A percentile compares a stretch with the other conserved stretches of the same genome.
These are phyloP conservation scores for Hypoxylon sp. DNA, from an alignment of 2,329 filamentous ascomycete genomes.

Conservation along the genomic window DNA sequence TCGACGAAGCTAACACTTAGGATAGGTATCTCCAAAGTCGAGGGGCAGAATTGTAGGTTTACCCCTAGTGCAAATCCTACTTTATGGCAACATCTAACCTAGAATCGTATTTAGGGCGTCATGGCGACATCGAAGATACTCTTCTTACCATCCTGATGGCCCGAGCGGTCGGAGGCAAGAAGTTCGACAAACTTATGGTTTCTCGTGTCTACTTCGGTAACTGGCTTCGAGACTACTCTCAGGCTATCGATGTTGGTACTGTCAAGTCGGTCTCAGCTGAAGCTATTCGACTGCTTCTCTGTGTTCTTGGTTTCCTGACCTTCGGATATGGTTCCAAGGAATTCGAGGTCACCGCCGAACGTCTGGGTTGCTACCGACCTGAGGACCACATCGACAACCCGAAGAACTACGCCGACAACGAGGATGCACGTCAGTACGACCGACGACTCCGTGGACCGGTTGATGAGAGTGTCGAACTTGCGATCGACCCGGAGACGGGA, in stretches of 20 bases:
- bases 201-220: slow-evolving; percentile 96
- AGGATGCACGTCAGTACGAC: slow-evolving; percentile 88
- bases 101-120: slow-evolving; percentile 70
- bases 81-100: slow-evolving; percentile 22
- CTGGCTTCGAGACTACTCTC: slow-evolving; percentile 93
- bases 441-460: slow-evolving; percentile 84
- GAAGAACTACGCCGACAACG: slow-evolving; percentile 89
- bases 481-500: slow-evolving; percentile 80
- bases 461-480: slow-evolving; percentile 82
- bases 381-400: slow-evolving; percentile 86
- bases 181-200: slow-evolving; percentile 89
- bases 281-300: slow-evolving; percentile 90
- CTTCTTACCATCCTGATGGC: slow-evolving; percentile 79
- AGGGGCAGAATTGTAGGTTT: slow-evolving; percentile 84
- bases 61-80: not conserved
- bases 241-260: slow-evolving; percentile 93
- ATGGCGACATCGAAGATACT: slow-evolving; percentile 94
- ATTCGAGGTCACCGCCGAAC: slow-evolving; percentile 85
- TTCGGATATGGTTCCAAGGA: slow-evolving; percentile 88
- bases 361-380: slow-evolving; percentile 84
- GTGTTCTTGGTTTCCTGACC: slow-evolving; percentile 89
- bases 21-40: slow-evolving; percentile 78
- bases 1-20: slow-evolving; percentile 20
- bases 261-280: slow-evolving; percentile 92
- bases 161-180: slow-evolving; percentile 73